Base-by-base conservation (phyloP, 768 basidiomycete species). In the Trametes meyenii region DNA sequence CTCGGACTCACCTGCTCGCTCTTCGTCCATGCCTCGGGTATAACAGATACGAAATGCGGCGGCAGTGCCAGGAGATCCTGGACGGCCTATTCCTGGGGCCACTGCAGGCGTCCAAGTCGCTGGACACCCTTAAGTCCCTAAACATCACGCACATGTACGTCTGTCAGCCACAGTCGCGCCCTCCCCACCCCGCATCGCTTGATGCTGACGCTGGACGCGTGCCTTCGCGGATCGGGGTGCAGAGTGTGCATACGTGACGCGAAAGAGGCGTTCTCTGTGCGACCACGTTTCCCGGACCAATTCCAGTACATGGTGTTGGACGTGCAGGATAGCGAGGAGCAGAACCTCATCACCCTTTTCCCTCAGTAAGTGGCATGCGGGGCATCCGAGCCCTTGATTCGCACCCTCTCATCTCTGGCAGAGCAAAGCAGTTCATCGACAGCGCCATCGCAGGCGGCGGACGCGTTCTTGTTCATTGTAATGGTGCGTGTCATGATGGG, bases 41-140 rank as follows among this genome's bases (percentile, higher is more conserved):
- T 8, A 50, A 26, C 56, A 93, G 90, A 69, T 97, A 97, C 70
- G 94, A 96, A 75, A 96, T 97, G 95, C 83, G 94, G 33, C 80
- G 94, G n/a, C 90, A 96, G 69, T 94, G 92, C 67, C 94, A 97
- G 76, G 90, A 95, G 73, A 96, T 96, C 65, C 78, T 92, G 0
- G 89, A 92, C 24, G 85, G 86, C 17, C 85, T 97, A 39, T 79
- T 86, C 26, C 84, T 97, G 6, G 94, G 94, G 0, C 94, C 94
- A 3, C 93, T 95, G 63, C 89, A 91, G 65, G 91, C 90, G 10
- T 93, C 92, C 1, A 96, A 95, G 72, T 88, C 89, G 0, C 77
- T 93, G 26, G 83, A 88, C 14, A 85, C 83, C 2, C 83, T 97
- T 12, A 76, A 78, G 43, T 72, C 73, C 8, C 82, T 90, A n/a